A percentile compares a stretch with the other conserved stretches of the same genome.
These are phyloP conservation scores for Geotrichum ghanense DNA, from an alignment of 805 yeast species.

Conservation along the genomic window DNA sequence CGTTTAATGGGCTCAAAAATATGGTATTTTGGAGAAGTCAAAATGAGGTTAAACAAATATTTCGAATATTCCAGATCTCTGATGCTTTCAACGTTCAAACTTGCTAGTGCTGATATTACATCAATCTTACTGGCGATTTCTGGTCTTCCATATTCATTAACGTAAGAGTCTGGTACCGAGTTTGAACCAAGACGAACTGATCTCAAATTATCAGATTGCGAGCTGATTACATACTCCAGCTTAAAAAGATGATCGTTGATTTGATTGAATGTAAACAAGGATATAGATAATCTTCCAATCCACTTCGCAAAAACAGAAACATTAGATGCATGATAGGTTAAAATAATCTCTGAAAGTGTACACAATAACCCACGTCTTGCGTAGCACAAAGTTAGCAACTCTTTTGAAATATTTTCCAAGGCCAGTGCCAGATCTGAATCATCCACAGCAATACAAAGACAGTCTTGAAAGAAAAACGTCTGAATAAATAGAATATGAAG, in stretches of 20 bases:
- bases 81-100: neutral
- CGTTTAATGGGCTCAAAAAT: slow-evolving; percentile 40
- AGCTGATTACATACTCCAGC: slow-evolving; percentile 47
- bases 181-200: slow-evolving; percentile 24
- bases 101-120: slow-evolving; percentile 36
- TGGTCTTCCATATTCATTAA: slow-evolving; percentile 39
- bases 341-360: slow-evolving; percentile 36
- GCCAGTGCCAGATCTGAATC: slow-evolving; percentile 21
- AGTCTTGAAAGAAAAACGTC: slow-evolving; percentile 32
- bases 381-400: slow-evolving; percentile 21
- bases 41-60: slow-evolving; percentile 20
- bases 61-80: slow-evolving; percentile 6
- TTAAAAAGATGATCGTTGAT: slow-evolving; percentile 44
- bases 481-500: slow-evolving; percentile 49
- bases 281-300: slow-evolving; percentile 39
- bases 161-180: slow-evolving; percentile 31
- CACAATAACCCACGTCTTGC: slow-evolving; percentile 67
- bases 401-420: slow-evolving; percentile 20
- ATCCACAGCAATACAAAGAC: slow-evolving; percentile 30
- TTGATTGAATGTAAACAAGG: slow-evolving; percentile 39
- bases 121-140: slow-evolving; percentile 46
- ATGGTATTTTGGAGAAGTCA: slow-evolving; percentile 29
- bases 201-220: slow-evolving; percentile 32
- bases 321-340: slow-evolving; percentile 12
- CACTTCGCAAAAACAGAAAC: slow-evolving; percentile 25